A percentile compares a stretch with the other conserved stretches of the same genome.
Conservation (phyloP, 129 eudicot species). For the Lonicera japonica region DNA sequence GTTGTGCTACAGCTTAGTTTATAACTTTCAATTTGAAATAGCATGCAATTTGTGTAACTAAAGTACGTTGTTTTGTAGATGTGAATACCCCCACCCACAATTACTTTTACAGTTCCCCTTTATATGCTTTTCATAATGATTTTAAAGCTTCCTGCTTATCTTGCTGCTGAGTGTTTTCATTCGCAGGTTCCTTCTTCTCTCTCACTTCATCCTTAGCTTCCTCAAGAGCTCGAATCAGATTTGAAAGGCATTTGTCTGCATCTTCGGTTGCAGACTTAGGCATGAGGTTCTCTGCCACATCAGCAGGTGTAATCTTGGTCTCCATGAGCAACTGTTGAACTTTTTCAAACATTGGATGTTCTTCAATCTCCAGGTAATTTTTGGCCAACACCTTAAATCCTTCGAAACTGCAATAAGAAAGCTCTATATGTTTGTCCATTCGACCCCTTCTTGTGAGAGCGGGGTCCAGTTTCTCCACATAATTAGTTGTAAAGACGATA, state of each 20-base stretch:
- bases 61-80: not conserved
- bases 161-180: not conserved
- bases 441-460: slow-evolving; percentile 25
- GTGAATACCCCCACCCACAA: not conserved
- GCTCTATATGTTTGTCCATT: slow-evolving; percentile 28
- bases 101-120: too few relatives aligned
- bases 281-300: slow-evolving; percentile 30
- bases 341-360: slow-evolving; percentile 15
- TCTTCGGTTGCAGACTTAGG: slow-evolving; percentile 12
- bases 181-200: not conserved
- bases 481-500: slow-evolving; percentile 23
- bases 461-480: slow-evolving; percentile 28
- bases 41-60: not conserved
- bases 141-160: not conserved
- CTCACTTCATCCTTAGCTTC: not conserved
- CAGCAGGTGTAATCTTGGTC: slow-evolving; percentile 15
- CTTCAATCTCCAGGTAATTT: not conserved
- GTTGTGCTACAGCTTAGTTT: not conserved
- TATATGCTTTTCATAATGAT: not conserved
- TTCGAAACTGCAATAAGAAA: slow-evolving; percentile 24
- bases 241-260: slow-evolving; percentile 9
- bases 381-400: slow-evolving; percentile 9
- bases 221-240: slow-evolving; percentile 19
- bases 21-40: not conserved
- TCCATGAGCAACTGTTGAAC: slow-evolving; percentile 16